phyloP scores from a whole-genome alignment of 2,329 filamentous ascomycete genomes.

The Didymella arachidicola region DNA sequence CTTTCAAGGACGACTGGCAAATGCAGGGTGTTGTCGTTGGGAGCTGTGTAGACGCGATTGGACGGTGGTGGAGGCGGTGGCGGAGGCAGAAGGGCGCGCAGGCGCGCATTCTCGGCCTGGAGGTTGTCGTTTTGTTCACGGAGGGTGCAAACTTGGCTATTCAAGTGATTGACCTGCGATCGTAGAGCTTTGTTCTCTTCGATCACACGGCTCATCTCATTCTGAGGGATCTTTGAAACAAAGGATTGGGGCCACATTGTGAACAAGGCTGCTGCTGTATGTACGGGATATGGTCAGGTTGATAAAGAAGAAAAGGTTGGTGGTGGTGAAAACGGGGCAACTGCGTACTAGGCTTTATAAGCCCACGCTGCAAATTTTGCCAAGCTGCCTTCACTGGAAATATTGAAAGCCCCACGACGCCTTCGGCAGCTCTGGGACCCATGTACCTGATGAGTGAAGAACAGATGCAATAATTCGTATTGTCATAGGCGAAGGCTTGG shows the following conservation, averaged over 20 bases:
- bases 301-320: not conserved
- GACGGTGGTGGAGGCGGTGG: too few species aligned
- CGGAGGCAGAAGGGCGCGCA: not conserved
- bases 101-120: not conserved
- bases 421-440: not conserved
- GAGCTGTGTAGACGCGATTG: not conserved
- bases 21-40: not conserved
- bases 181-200: not conserved
- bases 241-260: not conserved
- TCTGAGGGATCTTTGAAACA: not conserved
- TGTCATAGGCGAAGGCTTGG: not conserved
- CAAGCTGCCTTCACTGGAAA: slow-evolving; percentile 5
- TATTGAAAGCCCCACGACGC: too few species aligned
- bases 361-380: not conserved
- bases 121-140: not conserved
- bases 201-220: not conserved
- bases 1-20: slow-evolving; percentile 1
- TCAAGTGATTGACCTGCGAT: not conserved
- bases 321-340: not conserved
- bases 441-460: not conserved
- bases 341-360: not conserved
- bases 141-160: not conserved
- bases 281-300: not conserved
- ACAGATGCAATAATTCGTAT: not conserved
- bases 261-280: not conserved